Evolutionary conservation across 176 grass and related monocot species (phyloP), one percentile per base, ranked within the genome.

Genomic region (Alloteropsis semialata): DNA sequence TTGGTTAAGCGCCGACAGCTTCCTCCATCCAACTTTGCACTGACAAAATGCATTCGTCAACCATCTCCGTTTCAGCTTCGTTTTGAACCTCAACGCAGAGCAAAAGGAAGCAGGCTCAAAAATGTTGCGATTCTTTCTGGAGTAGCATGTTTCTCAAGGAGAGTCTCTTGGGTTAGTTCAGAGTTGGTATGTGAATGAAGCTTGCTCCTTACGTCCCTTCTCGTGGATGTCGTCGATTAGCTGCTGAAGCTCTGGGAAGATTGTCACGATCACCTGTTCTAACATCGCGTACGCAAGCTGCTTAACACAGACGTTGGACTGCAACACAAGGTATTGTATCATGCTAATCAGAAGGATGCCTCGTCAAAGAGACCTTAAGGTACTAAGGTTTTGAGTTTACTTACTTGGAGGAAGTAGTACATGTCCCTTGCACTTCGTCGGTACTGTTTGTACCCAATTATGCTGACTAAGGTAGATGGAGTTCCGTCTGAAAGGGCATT

Each of bases 391-490:
- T 38, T 27, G 29, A 41, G 74, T 84, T 88, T 79, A 82, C 82
- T 85, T 88, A 95, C 96, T 84, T 99, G 96, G 61, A 99, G 85
- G 85, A 96, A 99, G 84, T 96, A 99, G 77, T 99, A 99, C 6
- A 99, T 87, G 60, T 99, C 96, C 76, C 83, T 88, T 45, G 93
- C 87, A 44, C 93, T 89, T 14, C 89, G 89, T 24, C 73, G 82
- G 56, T 99, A 99, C 77, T 94, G 86, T 73, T 91, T 94, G 82
- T 88, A 77, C 46, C 96, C 96, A 72, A 99, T 94, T 82, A 99
- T 92, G 85, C 96, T 96, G 70, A 99, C 93, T 86, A 99, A 89
- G 36, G 96, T 81, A 13, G 96, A 71, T 72, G 93, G 87, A 92
- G 96, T 94, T 79, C 93, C 96, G 77, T 81, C 96, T 99, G 81